Evolutionary conservation across 208 protist genomes (phyloP).

Genomic region (Wallacemonas collosoma): DNA sequence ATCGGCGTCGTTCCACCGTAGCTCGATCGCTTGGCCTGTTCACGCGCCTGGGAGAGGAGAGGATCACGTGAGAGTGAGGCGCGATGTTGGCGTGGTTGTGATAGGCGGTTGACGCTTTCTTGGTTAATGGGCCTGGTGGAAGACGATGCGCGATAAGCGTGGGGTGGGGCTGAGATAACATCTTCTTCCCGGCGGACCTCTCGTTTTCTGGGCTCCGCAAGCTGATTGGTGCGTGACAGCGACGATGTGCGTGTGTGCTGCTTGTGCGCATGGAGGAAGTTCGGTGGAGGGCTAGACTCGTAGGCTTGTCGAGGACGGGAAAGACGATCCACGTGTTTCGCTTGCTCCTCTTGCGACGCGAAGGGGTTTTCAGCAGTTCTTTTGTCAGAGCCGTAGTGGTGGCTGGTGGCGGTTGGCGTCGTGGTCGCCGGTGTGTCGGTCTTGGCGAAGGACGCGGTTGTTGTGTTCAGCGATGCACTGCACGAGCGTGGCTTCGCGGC

Average conservation of each 20-base stretch:
- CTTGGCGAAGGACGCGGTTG: not conserved
- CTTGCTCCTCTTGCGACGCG: not conserved
- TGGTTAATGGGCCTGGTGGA: not conserved
- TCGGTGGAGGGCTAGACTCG: slow-evolving; percentile 1
- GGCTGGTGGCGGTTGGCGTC: no score
- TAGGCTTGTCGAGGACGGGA: slow-evolving; percentile 23
- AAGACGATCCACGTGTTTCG: slow-evolving; percentile 28
- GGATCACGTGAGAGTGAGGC: slow-evolving; percentile 3
- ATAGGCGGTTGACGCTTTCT: slow-evolving; percentile 4
- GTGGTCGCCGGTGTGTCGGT: not conserved
- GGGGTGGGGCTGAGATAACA: slow-evolving; percentile 5
- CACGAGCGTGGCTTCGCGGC: not conserved
- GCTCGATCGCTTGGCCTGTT: not conserved
- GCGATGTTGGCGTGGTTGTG: slow-evolving; percentile 3
- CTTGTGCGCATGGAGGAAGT: slow-evolving; percentile 3
- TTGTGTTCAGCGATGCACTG: not conserved
- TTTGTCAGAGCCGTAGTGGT: no score
- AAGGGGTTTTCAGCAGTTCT: no score
- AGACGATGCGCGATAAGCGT: not conserved
- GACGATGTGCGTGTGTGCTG: not conserved
- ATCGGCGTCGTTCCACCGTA: slow-evolving; percentile 14
- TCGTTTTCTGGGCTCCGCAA: slow-evolving; percentile 23
- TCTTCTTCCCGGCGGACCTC: not conserved
- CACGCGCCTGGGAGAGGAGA: not conserved
- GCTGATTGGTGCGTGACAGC: slow-evolving; percentile 14